Evolutionary conservation across 306 rosid genomes (phyloP).

Genomic region (Vicia sativa): DNA sequence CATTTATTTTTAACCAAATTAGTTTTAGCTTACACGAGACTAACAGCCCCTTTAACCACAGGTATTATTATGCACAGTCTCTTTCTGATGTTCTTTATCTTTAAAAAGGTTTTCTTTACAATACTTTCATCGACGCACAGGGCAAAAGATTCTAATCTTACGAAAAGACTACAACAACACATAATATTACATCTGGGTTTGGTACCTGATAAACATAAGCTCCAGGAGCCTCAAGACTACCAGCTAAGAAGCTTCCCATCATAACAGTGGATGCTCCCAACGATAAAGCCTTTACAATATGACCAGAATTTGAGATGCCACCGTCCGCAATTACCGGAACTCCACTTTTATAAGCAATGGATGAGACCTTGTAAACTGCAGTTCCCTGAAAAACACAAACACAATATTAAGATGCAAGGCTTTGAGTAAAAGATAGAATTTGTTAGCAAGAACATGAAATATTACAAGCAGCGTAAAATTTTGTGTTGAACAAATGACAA

Average conservation of each 20-base stretch:
- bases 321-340: constrained; percentile 96
- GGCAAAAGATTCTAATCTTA: neutral
- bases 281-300: constrained; percentile 80
- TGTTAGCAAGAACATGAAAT: constrained; percentile 12
- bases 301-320: constrained; percentile 93
- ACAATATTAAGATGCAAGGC: constrained; percentile 8
- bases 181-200: neutral
- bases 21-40: neutral
- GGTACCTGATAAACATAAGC: constrained; percentile 73
- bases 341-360: constrained; percentile 67
- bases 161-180: neutral
- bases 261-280: constrained; percentile 92
- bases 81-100: constrained; percentile 8
- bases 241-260: constrained; percentile 98
- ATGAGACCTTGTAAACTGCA: constrained; percentile 85
- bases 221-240: constrained; percentile 92
- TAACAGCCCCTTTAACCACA: neutral
- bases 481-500: neutral
- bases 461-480: neutral
- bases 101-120: constrained; percentile 3
- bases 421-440: neutral
- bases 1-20: constrained; percentile 1
- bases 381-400: constrained; percentile 61
- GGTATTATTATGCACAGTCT: neutral
- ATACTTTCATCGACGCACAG: neutral